Conservation (phyloP, 2,329 filamentous ascomycete species). For the Claviceps pazoutovae region DNA sequence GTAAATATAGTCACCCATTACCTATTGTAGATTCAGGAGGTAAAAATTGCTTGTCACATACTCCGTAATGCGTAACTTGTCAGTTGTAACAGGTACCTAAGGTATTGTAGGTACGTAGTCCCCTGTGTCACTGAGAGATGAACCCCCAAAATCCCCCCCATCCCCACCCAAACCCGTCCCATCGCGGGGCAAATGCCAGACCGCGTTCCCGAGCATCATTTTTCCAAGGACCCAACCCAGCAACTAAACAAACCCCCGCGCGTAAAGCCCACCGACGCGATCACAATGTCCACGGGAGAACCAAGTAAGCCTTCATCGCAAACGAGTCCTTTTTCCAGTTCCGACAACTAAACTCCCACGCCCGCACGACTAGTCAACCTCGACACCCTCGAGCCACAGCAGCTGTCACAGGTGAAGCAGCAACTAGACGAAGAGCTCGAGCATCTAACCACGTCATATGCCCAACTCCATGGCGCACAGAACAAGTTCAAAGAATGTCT, state of each 20-base stretch:
- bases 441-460: slow-evolving; percentile 80
- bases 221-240: not conserved
- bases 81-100: no score
- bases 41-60: no score
- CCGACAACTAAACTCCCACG: not conserved
- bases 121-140: no score
- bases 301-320: not conserved
- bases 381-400: slow-evolving; percentile 64
- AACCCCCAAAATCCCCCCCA: not conserved
- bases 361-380: slow-evolving; percentile 39
- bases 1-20: no score
- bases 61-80: no score
- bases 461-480: slow-evolving; percentile 80
- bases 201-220: not conserved
- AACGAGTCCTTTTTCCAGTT: not conserved
- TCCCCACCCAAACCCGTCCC: not conserved
- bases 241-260: not conserved
- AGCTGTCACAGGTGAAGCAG: slow-evolving; percentile 85
- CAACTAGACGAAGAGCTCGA: slow-evolving; percentile 94
- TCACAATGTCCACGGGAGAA: not conserved
- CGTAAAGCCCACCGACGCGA: not conserved
- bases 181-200: not conserved
- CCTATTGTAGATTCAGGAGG: no score
- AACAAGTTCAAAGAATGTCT: slow-evolving; percentile 86
- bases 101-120: no score